Evolutionary conservation across 441 rosid species (phyloP).

Genomic region (Hypseocharis bilobata): DNA sequence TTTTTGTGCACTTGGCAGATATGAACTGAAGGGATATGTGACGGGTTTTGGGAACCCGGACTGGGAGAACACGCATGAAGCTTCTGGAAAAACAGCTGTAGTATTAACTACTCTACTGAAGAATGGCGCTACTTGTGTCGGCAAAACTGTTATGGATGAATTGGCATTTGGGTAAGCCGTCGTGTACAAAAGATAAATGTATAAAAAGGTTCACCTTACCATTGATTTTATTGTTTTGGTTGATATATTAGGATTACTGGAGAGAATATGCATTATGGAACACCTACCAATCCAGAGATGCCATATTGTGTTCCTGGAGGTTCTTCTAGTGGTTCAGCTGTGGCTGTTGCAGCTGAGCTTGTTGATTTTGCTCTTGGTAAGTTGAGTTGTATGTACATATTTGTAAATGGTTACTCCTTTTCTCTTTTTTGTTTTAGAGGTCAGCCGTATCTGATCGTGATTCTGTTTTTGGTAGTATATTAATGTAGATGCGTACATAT

Average conservation of each 20-base stretch:
- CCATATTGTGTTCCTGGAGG: conserved; percentile 73
- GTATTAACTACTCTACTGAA: conserved; percentile 58
- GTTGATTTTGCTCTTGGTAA: conserved; percentile 87
- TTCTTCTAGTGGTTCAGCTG: conserved; percentile 90
- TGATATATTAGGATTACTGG: conserved; percentile 50
- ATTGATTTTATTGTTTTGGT: conserved; percentile 12
- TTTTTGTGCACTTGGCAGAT: conserved; percentile 38
- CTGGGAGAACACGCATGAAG: conserved; percentile 67
- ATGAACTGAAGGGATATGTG: conserved; percentile 62
- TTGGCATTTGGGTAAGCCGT: conserved; percentile 58
- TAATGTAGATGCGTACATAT: background rate
- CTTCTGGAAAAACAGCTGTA: conserved; percentile 64
- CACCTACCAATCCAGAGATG: conserved; percentile 63
- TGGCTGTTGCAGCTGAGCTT: conserved; percentile 71
- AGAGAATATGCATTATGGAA: conserved; percentile 74
- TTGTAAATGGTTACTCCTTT: background rate
- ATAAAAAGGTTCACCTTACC: background rate
- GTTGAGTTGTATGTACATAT: conserved; percentile 10
- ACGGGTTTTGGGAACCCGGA: conserved; percentile 80
- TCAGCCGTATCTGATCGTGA: too few species aligned
- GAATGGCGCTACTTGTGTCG: conserved; percentile 86
- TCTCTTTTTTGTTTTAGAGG: conserved; percentile 5
- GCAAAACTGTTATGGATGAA: conserved; percentile 78
- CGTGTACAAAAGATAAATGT: too few species aligned
- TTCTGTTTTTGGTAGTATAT: background rate